Base-by-base conservation (phyloP, 2,329 filamentous ascomycete species). In the Ophiostoma piceae region DNA sequence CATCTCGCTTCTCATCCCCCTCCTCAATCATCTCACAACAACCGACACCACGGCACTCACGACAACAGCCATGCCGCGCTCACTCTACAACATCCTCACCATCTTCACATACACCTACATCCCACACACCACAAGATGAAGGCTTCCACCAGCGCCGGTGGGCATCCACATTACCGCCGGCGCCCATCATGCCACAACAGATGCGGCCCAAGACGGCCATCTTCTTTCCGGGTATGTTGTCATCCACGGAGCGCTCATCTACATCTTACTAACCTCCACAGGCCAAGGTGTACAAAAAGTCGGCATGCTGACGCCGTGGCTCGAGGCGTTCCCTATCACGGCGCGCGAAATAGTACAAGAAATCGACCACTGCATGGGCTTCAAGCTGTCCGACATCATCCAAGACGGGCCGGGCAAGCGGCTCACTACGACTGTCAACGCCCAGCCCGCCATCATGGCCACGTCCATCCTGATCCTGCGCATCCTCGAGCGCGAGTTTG, bases 361-460 rank as follows among this genome's bases (percentile, higher is more conserved):
- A 79, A 93, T 97, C 78, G 92, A 98, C 80, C 82, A 88, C 60
- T 86, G 87, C 35, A 85, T 96, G 75, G 86, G 90, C 74, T 88
- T 89, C 76, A 88, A 89, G 73, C 85, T 98, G 70, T 93, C 92
- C 54, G 83, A 84, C 35, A 84, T 94, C 71, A 97, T 97, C 74
- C 88, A 89, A 71, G 83, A 91, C 37, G 94, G 94, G 0, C 91
- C 94, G 1, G 92, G 91, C 74, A 88, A 87, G 70, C 81, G 84
- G 68, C 87, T 98, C 70, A 96, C 92, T 57, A 86, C 87, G 70
- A 97, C 94, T 4, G 87, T 91, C 73, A 94, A 96, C 77, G 91
- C 94, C 3, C 94, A 98, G 79, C 94, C 94, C 1, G 94, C 94
- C 75, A 97, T 97, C 79, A 96, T 98, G 92, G 92, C 93, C 16